A percentile compares a stretch with the other conserved stretches of the same genome.
Conservation (phyloP, 1,284 basidiomycete species). For the Apiotrichum laibachii region DNA sequence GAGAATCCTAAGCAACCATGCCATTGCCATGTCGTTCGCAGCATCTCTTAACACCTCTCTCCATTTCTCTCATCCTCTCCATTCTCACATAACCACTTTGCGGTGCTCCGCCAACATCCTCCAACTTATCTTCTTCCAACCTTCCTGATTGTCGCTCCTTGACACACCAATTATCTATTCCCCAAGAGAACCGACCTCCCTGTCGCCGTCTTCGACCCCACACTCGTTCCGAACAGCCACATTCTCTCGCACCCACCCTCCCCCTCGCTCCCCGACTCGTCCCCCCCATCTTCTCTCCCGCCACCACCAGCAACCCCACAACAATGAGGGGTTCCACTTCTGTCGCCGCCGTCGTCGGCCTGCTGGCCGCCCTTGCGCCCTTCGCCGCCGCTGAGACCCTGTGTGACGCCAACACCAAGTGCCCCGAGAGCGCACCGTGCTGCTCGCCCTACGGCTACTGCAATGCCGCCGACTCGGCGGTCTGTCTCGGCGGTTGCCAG, state of each 20-base stretch:
- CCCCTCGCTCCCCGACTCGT: neutral
- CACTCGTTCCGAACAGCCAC: neutral
- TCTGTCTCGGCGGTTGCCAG: constrained; percentile 77
- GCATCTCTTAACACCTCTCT: too few species aligned
- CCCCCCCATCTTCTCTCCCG: neutral
- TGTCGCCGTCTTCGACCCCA: neutral
- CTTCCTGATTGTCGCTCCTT: too few species aligned
- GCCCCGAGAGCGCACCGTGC: constrained; percentile 63
- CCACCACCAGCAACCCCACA: neutral
- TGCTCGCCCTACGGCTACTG: constrained; percentile 77
- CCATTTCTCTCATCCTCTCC: too few species aligned
- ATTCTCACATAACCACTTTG: too few species aligned
- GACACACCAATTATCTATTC: too few species aligned
- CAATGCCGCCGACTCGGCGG: constrained; percentile 56
- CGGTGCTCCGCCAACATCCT: too few species aligned
- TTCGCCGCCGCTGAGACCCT: constrained; percentile 15
- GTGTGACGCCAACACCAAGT: constrained; percentile 47
- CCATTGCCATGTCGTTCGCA: too few species aligned
- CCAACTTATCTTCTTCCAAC: too few species aligned
- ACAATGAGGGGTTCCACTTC: neutral
- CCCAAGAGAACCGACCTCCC: neutral
- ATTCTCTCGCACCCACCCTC: neutral
- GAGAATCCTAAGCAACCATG: too few species aligned
- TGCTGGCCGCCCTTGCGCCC: constrained; percentile 4
- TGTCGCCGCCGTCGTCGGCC: neutral